A percentile compares a stretch with the other conserved stretches of the same genome.
These are phyloP conservation scores for Backusella liffmaniae DNA, from an alignment of 192 early-diverging fungal genomes.

Conservation along the genomic window DNA sequence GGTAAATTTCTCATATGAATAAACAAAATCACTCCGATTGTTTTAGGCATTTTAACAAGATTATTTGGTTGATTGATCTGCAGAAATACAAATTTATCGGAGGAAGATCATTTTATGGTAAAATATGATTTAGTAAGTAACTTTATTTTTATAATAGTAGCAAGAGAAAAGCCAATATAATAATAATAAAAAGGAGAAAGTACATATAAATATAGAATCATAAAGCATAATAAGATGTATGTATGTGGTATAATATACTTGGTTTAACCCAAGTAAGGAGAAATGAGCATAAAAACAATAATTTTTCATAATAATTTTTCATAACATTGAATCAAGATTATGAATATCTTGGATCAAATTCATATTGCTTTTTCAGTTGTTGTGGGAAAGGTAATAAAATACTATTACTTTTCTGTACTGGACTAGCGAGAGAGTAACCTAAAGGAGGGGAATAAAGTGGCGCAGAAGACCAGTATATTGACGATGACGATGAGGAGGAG, in stretches of 20 bases:
- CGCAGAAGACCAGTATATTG: background rate
- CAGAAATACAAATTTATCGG: background rate
- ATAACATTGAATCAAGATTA: background rate
- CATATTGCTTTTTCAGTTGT: background rate
- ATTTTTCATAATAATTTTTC: background rate
- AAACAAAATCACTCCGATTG: background rate
- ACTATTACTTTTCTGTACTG: background rate
- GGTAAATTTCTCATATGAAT: background rate
- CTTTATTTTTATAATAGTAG: background rate
- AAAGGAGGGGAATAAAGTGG: background rate
- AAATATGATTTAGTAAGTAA: background rate
- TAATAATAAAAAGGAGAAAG: conserved; percentile 5
- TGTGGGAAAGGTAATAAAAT: background rate
- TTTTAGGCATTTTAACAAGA: background rate
- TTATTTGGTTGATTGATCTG: background rate
- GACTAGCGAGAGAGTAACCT: background rate
- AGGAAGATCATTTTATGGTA: background rate
- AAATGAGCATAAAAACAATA: background rate
- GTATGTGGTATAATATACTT: background rate
- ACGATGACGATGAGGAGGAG: background rate
- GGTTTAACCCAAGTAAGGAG: background rate
- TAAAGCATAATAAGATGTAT: background rate
- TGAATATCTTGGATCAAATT: background rate
- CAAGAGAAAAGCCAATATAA: background rate
- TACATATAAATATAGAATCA: conserved; percentile 6